phyloP scores from a whole-genome alignment of 1,284 basidiomycete species.

The Cutaneotrichosporon mucoides region DNA sequence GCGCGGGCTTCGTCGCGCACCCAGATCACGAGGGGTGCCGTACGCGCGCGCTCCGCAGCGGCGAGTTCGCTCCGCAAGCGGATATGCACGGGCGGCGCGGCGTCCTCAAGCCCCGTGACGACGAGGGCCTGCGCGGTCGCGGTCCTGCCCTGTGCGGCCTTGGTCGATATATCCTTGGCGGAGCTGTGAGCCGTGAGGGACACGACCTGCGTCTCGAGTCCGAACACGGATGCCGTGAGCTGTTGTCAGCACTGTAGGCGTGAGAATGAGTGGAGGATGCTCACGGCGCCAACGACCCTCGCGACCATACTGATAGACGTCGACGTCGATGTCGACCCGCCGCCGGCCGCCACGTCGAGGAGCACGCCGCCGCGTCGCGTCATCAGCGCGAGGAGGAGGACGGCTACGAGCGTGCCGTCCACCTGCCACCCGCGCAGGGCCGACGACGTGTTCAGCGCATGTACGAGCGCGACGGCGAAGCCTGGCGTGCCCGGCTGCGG shows the following conservation, averaged over 20 bases:
- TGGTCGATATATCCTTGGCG: not conserved
- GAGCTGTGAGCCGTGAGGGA: conserved; percentile 11
- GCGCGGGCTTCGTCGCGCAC: conserved; percentile 28
- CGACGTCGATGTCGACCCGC: not conserved
- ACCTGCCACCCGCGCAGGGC: conserved; percentile 24
- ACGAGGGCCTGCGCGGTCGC: conserved; percentile 24
- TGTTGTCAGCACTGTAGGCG: conserved; percentile 6
- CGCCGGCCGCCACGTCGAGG: conserved; percentile 23
- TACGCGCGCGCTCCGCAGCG: conserved; percentile 3
- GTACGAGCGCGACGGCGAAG: conserved; percentile 9
- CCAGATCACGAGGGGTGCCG: conserved; percentile 34
- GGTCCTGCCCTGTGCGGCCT: not conserved
- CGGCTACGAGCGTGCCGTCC: conserved; percentile 31
- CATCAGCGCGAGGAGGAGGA: conserved; percentile 32
- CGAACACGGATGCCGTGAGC: conserved; percentile 30
- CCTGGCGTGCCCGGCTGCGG: conserved; percentile 9
- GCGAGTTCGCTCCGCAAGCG: conserved; percentile 20
- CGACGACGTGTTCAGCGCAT: conserved; percentile 2
- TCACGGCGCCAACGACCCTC: not conserved
- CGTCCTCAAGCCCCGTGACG: conserved; percentile 33
- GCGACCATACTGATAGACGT: not conserved
- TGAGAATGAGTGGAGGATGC: not conserved
- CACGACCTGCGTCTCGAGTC: conserved; percentile 19
- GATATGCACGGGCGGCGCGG: conserved; percentile 25
- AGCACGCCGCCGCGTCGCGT: conserved; percentile 35